A percentile compares a stretch with the other conserved stretches of the same genome.
These are phyloP conservation scores for Fusarium goolgardi DNA, from an alignment of 2,329 filamentous ascomycete genomes.

Conservation along the genomic window DNA sequence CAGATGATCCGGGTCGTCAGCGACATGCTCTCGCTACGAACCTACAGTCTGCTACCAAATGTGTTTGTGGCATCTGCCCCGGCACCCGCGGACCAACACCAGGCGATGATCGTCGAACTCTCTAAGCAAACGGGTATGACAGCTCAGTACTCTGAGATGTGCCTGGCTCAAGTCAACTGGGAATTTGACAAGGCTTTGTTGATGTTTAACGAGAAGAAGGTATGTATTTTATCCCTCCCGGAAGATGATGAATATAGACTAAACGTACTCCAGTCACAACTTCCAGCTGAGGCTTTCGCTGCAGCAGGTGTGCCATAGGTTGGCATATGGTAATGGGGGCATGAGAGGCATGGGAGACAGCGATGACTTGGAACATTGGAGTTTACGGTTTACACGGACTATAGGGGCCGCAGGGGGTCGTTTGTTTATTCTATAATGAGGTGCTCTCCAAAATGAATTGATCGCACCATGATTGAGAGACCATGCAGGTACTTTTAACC, in stretches of 20 bases:
- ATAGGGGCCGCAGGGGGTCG: slow-evolving; percentile 11
- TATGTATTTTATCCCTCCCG: slow-evolving; percentile 52
- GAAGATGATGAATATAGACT: slow-evolving; percentile 6
- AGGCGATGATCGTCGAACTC: slow-evolving; percentile 79
- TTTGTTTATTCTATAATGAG: slow-evolving; percentile 39
- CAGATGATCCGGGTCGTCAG: slow-evolving; percentile 78
- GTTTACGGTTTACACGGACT: slow-evolving; percentile 36
- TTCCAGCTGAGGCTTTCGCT: slow-evolving; percentile 63
- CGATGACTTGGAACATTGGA: slow-evolving; percentile 41
- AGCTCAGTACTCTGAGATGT: slow-evolving; percentile 80
- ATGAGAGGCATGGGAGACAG: slow-evolving; percentile 14
- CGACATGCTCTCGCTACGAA: slow-evolving; percentile 80
- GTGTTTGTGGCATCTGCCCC: slow-evolving; percentile 51
- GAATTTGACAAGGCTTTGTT: slow-evolving; percentile 79
- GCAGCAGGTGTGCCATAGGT: slow-evolving; percentile 28
- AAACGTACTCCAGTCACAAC: slow-evolving; percentile 52
- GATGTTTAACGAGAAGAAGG: slow-evolving; percentile 81
- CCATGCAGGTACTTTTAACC: too few species aligned
- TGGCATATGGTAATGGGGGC: slow-evolving; percentile 11
- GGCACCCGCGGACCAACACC: slow-evolving; percentile 60
- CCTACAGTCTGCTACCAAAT: slow-evolving; percentile 66
- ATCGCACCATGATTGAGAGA: background rate
- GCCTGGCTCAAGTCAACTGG: slow-evolving; percentile 83
- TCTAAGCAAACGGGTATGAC: slow-evolving; percentile 84
- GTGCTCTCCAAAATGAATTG: slow-evolving; percentile 36